Evolutionary conservation across 2,329 filamentous ascomycete species (phyloP), one percentile per base, ranked within the genome.

Genomic region (Huntiella bhutanensis): DNA sequence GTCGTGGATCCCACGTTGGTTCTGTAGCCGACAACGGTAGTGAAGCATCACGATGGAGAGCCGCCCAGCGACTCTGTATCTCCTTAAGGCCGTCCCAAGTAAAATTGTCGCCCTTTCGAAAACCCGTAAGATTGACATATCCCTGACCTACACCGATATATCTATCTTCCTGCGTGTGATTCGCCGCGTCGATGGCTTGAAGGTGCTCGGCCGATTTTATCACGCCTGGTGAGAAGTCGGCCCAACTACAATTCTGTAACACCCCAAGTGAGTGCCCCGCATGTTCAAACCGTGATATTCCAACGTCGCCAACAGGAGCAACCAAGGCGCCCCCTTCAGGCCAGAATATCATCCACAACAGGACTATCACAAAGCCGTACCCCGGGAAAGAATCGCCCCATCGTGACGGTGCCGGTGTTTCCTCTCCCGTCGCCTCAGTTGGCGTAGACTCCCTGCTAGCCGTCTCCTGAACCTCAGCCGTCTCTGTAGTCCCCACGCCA

Each of bases 61-160:
- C n/a, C 17, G 43, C 35, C n/a, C 48, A 49, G 15, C 16, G 43
- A n/a, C 17, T 32, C 2, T 41, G 43, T 49, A 87, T 84, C 1
- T 66, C 62, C 0, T 66, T 65, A 16, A 95, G 64, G 48, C 85
- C 69, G 33, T 78, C 71, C 87, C 87, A 95, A 1, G 75, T 79
- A 59, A 82, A 84, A 4, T 72, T 75, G 61, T 93, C 82, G 15
- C 76, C 70, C 41, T 75, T 64, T 42, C 81, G 73, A 51, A 92
- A 77, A 1, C 88, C 88, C 2, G 82, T 82, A 44, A 94, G 64
- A 54, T 85, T 84, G 49, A 86, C 62, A 51, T 69, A 77, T 17
- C 61, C 64, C 15, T 39, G 55, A 17, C 22, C 11, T 7, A 12
- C 33, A 10, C 48, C 48, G 22, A 49, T 49, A 17, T 49, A 49